Conservation (phyloP, 108 stramenopile species). For the Cylindrotheca fusiformis region DNA sequence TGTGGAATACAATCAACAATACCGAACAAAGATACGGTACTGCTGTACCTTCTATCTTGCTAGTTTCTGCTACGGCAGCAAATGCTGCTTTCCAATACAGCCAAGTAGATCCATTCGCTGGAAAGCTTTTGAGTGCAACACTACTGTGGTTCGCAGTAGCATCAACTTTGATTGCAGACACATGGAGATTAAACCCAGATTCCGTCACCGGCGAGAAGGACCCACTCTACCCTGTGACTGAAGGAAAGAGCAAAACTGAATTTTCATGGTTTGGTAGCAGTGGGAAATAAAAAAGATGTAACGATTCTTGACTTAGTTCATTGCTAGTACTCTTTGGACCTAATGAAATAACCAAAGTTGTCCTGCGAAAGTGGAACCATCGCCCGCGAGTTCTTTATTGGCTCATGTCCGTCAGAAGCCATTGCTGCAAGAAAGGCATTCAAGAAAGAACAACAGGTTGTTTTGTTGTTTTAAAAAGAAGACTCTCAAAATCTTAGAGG, state of each 20-base stretch:
- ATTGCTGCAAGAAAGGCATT: no score
- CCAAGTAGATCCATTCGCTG: conserved; percentile 44
- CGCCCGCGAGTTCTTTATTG: no score
- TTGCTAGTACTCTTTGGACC: no score
- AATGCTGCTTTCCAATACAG: conserved; percentile 56
- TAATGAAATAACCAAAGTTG: no score
- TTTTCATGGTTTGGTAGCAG: conserved; percentile 44
- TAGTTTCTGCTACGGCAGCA: conserved; percentile 35
- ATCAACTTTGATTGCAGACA: conserved; percentile 47
- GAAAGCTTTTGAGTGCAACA: conserved; percentile 50
- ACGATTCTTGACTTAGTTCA: no score
- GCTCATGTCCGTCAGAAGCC: no score
- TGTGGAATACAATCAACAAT: conserved; percentile 90
- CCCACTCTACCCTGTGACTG: conserved; percentile 47
- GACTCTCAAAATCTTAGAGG: no score
- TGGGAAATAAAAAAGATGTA: no score
- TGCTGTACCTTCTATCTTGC: conserved; percentile 42
- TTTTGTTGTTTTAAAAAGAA: no score
- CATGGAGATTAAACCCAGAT: conserved; percentile 62
- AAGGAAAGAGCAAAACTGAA: conserved; percentile 32
- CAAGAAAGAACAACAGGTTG: no score
- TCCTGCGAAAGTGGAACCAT: no score
- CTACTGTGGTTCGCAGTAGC: conserved; percentile 53
- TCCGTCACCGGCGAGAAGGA: conserved; percentile 23
- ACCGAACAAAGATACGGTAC: conserved; percentile 71